Conservation (phyloP, 257 asterid genomes). For the Solanum peruvianum region DNA sequence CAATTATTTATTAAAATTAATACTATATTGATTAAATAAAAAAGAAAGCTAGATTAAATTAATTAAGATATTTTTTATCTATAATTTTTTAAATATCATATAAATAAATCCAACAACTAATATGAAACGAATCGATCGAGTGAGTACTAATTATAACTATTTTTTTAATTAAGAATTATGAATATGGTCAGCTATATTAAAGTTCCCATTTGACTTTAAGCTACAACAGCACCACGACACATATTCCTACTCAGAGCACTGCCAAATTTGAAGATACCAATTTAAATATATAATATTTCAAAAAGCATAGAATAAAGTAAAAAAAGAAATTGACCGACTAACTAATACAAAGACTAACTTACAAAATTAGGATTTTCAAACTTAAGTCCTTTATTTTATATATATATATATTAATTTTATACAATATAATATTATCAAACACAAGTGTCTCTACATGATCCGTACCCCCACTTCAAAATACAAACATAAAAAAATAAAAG, state of each 20-base stretch:
- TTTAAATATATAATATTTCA: not conserved
- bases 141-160: not conserved
- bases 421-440: not conserved
- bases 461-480: not conserved
- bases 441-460: not conserved
- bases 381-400: constrained; percentile 2
- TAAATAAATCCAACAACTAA: too few species aligned
- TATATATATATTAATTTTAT: too few species aligned
- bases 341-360: constrained; percentile 30
- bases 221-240: constrained; percentile 21
- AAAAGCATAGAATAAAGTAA: not conserved
- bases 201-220: constrained; percentile 27
- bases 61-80: too few species aligned
- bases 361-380: constrained; percentile 36
- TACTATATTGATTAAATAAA: not conserved
- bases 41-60: too few species aligned
- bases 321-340: not conserved
- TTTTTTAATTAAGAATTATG: not conserved
- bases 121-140: too few species aligned
- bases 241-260: constrained; percentile 31
- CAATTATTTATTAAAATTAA: too few species aligned
- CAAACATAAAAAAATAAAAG: not conserved
- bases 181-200: not conserved
- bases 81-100: too few species aligned
- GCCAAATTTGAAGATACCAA: constrained; percentile 33